These are phyloP conservation scores for Apiospora malaysiana DNA, from an alignment of 2,329 filamentous ascomycete species.

Conservation along the genomic window DNA sequence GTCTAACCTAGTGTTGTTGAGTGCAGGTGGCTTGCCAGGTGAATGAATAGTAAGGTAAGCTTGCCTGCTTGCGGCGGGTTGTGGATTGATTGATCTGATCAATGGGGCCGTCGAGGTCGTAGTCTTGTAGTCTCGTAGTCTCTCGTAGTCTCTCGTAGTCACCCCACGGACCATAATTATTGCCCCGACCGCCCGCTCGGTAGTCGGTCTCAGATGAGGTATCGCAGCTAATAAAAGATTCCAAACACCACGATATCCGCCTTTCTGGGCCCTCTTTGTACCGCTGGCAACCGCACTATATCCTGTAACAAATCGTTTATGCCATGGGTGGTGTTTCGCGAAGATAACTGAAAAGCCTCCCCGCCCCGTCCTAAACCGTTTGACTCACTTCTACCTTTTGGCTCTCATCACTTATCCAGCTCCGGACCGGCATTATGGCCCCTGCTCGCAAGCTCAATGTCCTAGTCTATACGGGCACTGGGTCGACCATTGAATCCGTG, in stretches of 20 bases:
- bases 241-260: neutral
- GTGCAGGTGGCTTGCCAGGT: neutral
- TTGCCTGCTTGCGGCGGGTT: neutral
- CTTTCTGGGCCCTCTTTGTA: neutral
- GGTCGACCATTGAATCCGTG: slow-evolving; percentile 86
- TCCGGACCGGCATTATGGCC: slow-evolving; percentile 56
- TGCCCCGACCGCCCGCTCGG: slow-evolving; percentile 14
- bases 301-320: neutral
- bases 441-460: slow-evolving; percentile 78
- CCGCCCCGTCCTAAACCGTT: neutral
- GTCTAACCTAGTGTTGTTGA: neutral
- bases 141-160: too few species aligned
- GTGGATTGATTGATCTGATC: neutral
- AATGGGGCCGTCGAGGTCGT: too few species aligned
- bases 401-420: neutral
- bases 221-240: slow-evolving; percentile 8
- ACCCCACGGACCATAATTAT: slow-evolving; percentile 13
- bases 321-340: neutral
- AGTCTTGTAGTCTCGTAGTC: too few species aligned
- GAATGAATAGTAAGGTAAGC: neutral
- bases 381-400: neutral
- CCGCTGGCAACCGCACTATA: neutral
- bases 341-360: neutral
- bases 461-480: slow-evolving; percentile 91
- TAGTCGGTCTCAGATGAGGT: slow-evolving; percentile 15